These are phyloP conservation scores for Coemansia sp. DNA, from an alignment of 192 early-diverging fungal species.

Conservation along the genomic window DNA sequence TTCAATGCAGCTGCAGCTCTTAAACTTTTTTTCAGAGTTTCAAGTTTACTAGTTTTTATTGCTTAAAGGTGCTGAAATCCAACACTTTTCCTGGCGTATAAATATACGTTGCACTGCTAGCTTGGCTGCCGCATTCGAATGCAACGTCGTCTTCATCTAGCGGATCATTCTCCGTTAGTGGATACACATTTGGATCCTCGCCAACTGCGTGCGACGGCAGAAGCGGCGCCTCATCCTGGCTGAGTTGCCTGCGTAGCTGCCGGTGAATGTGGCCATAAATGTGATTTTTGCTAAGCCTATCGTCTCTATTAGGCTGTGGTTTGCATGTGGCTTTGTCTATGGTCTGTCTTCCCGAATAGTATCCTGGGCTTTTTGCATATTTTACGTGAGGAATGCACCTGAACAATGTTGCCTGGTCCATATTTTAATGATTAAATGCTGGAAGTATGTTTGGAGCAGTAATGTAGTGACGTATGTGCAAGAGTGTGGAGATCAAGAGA, in stretches of 20 bases:
- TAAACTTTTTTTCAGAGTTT: conserved; percentile 26
- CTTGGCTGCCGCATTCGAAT: too few relatives aligned
- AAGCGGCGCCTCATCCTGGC: background rate
- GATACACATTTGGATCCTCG: background rate
- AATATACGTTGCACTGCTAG: too few relatives aligned
- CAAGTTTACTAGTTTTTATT: background rate
- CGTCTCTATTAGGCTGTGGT: background rate
- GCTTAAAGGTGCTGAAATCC: background rate
- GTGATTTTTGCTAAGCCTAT: background rate
- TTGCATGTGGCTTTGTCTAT: background rate
- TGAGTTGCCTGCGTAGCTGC: background rate
- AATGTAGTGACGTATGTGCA: too few relatives aligned
- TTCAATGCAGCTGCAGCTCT: conserved; percentile 74
- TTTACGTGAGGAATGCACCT: background rate
- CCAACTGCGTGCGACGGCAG: background rate
- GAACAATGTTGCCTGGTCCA: conserved; percentile 1
- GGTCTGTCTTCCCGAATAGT: background rate
- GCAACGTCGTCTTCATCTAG: too few relatives aligned
- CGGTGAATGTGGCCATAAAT: background rate
- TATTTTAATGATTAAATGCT: too few relatives aligned
- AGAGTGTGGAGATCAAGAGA: too few relatives aligned
- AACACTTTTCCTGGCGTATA: too few relatives aligned
- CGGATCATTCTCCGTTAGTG: too few relatives aligned
- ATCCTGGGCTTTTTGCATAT: background rate
- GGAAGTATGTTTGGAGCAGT: too few relatives aligned